Evolutionary conservation across 2,329 filamentous ascomycete species (phyloP), one percentile per base, ranked within the genome.

Genomic region (Aplosporella prunicola): DNA sequence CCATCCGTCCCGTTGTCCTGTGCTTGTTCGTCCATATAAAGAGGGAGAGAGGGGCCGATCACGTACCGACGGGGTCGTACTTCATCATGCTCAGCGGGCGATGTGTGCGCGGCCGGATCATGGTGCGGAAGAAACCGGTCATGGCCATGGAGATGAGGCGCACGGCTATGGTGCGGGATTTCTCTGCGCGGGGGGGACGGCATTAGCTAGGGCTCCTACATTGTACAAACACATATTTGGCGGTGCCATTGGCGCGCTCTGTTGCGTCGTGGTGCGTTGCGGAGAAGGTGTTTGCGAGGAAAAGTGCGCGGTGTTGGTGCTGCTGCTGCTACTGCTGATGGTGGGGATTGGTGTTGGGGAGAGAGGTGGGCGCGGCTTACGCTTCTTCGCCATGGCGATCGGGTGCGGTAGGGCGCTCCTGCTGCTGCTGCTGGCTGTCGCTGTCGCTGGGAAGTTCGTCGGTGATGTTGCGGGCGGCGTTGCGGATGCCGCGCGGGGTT

Each of bases 111-210:
- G 87, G 88, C 42, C 93, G 80, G 50, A 81, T 73, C 62, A 93
- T 78, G 37, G 86, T 93, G 63, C 89, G 88, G 72, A 89, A 98
- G 74, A 87, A 98, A 55, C 91, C 91, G 17, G 91, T 98, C 81
- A 94, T 81, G 60, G 91, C 91, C 91, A 98, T 98, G 46, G 87
- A 94, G 61, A 98, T 71, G 49, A 98, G 81, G 60, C 91, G 88
- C 61, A 95, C 89, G 58, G 84, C 76, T 59, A 98, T 80, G 49
- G 89, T 81, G 61, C 93, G 86, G 57, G 88, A 84, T 72, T 96
- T 96, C n/a, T n/a, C n/a, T n/a, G n/a, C n/a, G n/a, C n/a, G n/a
- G n/a, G n/a, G n/a, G n/a, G n/a, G n/a, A n/a, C n/a, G n/a, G 44
- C 72, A 86, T 93, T 60, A n/a, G n/a, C n/a, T n/a, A 9, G 9